phyloP scores from a whole-genome alignment of 352 stramenopile genomes.

The Phytophthora constricta region DNA sequence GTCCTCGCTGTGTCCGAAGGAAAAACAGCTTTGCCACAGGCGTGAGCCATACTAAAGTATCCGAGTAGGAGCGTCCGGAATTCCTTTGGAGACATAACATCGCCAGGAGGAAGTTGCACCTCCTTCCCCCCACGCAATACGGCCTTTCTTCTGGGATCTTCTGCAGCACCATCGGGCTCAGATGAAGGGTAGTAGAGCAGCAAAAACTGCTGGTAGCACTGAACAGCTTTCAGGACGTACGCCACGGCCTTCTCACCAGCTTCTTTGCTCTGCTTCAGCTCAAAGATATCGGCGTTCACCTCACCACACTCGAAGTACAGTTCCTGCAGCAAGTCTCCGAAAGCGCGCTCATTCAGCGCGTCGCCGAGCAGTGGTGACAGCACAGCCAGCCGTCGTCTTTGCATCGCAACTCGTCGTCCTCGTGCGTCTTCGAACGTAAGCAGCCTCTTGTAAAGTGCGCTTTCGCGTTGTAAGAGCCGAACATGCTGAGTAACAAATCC shows the following conservation, averaged over 20 bases:
- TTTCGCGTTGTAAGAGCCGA: slow-evolving; percentile 63
- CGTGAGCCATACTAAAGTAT: slow-evolving; percentile 67
- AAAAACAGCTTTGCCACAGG: slow-evolving; percentile 66
- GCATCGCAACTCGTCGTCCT: slow-evolving; percentile 73
- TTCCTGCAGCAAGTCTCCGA: slow-evolving; percentile 65
- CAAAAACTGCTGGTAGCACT: slow-evolving; percentile 78
- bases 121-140: slow-evolving; percentile 42
- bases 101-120: slow-evolving; percentile 36
- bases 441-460: slow-evolving; percentile 60
- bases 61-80: slow-evolving; percentile 56
- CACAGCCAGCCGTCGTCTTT: slow-evolving; percentile 55
- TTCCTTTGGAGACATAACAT: slow-evolving; percentile 44
- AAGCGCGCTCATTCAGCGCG: slow-evolving; percentile 62
- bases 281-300: slow-evolving; percentile 61
- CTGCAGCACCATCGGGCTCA: background rate
- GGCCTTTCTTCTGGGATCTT: slow-evolving; percentile 29
- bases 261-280: slow-evolving; percentile 66
- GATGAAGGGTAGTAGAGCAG: slow-evolving; percentile 62
- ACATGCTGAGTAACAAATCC: slow-evolving; percentile 77
- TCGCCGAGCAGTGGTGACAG: slow-evolving; percentile 53
- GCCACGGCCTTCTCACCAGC: slow-evolving; percentile 42
- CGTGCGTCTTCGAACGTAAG: slow-evolving; percentile 57
- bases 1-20: slow-evolving; percentile 53
- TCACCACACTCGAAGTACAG: slow-evolving; percentile 72
- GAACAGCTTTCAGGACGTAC: slow-evolving; percentile 69